Base-by-base conservation (phyloP, 2,329 filamentous ascomycete genomes). In the Colletotrichum cordylinicola region DNA sequence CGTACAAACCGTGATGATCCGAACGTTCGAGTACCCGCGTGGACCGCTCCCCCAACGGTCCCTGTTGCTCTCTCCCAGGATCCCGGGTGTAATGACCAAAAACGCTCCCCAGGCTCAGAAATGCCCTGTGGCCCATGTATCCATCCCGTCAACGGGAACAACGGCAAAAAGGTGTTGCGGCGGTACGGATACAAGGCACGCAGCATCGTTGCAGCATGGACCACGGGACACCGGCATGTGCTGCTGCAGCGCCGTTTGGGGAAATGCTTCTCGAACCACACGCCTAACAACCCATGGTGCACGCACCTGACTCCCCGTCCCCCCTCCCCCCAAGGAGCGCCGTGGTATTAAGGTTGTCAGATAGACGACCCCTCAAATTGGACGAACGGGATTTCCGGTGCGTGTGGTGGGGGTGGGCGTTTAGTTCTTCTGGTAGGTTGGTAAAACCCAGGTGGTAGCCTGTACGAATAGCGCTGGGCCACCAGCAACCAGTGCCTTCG, bases 261-360 rank as follows among this genome's bases (percentile, higher is more conserved):
- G 56, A n/a, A 61, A n/a, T 61, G 24, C 31, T 29, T 61, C 18
- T n/a, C 18, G 29, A 18, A 62, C 16, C 58, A 24, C 24, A 18
- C 18, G 16, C 21, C 31, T 60, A 56, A n/a, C 29, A 31, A 9
- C 18, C 16, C 33, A 9, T 24, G n/a, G n/a, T 7, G 27, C 27
- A 62, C 58, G 18, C 8, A 62, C 31, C 27, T 31, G 31, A 35
- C 27, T n/a, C 9, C 48, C 48, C 6, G 4, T 27, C n/a, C 8
- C 31, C 18, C 31, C 12, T n/a, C 13, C 33, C 29, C 16, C 24
- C 31, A 39, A 21, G 31, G 60, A 68, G n/a, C 64, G 35, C 48
- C 70, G 60, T 64, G 60, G 33, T 39, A 72, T 67, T 72, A 72
- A 72, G 64, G 64, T 68, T 72, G 61, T 39, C 60, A 64, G 60